phyloP scores from a whole-genome alignment of 2,329 filamentous ascomycete species.

The Arachnomyces sp. region DNA sequence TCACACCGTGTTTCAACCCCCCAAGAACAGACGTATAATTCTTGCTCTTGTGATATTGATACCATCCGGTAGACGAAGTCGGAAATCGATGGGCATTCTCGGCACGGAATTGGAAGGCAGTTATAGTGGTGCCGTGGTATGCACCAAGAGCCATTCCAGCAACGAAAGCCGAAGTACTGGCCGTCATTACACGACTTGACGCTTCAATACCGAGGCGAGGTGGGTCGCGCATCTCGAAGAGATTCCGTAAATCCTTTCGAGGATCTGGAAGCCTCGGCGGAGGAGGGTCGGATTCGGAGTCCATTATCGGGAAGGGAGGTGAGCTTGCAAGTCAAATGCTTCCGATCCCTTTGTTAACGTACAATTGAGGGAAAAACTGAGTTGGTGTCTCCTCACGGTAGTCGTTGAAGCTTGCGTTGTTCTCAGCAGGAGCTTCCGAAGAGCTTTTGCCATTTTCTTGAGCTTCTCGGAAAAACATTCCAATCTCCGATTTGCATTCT shows the following conservation, averaged over 20 bases:
- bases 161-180: slow-evolving; percentile 54
- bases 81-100: slow-evolving; percentile 95
- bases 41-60: slow-evolving; percentile 96
- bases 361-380: too few species aligned
- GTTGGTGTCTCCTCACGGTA: too few species aligned
- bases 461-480: neutral
- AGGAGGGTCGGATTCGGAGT: neutral
- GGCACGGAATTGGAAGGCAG: slow-evolving; percentile 78
- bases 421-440: too few species aligned
- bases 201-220: slow-evolving; percentile 55
- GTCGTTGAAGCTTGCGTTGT: too few species aligned
- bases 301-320: neutral
- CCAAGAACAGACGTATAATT: slow-evolving; percentile 80
- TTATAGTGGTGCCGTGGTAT: slow-evolving; percentile 62
- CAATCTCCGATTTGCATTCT: slow-evolving; percentile 2
- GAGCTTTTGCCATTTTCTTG: neutral
- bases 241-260: slow-evolving; percentile 12
- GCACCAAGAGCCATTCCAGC: slow-evolving; percentile 65
- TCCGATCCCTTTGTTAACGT: too few species aligned
- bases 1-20: slow-evolving; percentile 67
- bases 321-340: too few species aligned
- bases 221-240: slow-evolving; percentile 30
- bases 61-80: slow-evolving; percentile 77
- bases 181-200: slow-evolving; percentile 56
- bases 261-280: neutral